Evolutionary conservation across 2,329 filamentous ascomycete genomes (phyloP).

Genomic region (Cladophialophora yegresii): DNA sequence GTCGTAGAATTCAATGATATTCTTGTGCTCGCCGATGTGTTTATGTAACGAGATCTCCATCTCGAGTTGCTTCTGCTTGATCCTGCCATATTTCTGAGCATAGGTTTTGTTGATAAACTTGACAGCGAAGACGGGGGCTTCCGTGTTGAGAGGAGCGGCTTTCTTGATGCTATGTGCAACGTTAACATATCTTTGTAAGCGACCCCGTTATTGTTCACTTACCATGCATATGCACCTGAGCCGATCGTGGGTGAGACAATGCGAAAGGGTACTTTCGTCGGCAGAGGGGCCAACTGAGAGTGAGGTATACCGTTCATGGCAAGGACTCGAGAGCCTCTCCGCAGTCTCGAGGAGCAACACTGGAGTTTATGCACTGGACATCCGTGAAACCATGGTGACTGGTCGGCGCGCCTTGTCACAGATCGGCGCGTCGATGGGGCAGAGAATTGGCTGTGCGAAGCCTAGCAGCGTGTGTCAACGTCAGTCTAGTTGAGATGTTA

Average conservation of each 20-base stretch:
- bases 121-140: constrained; percentile 84
- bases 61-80: constrained; percentile 83
- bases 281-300: constrained; percentile 87
- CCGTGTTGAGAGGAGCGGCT: constrained; percentile 70
- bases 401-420: constrained; percentile 11
- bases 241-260: constrained; percentile 96
- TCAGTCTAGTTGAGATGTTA: constrained; percentile 21
- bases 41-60: constrained; percentile 91
- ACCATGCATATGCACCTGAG: constrained; percentile 97
- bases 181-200: constrained; percentile 36
- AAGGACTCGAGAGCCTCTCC: neutral
- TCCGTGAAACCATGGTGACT: neutral
- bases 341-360: constrained; percentile 4
- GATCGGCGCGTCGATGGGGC: neutral
- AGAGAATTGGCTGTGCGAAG: constrained; percentile 9
- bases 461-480: constrained; percentile 2
- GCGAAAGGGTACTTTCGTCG: constrained; percentile 76
- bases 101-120: constrained; percentile 99
- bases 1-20: constrained; percentile 90
- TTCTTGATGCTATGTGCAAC: constrained; percentile 76
- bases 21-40: constrained; percentile 83
- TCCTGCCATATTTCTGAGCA: constrained; percentile 81
- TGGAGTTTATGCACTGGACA: constrained; percentile 9
- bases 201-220: constrained; percentile 30
- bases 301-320: constrained; percentile 48